Percentiles rank a stretch among this genome's conserved stretches.
Evolutionary conservation across 441 rosid genomes (phyloP).

Genomic region (Gossypium trilobum): DNA sequence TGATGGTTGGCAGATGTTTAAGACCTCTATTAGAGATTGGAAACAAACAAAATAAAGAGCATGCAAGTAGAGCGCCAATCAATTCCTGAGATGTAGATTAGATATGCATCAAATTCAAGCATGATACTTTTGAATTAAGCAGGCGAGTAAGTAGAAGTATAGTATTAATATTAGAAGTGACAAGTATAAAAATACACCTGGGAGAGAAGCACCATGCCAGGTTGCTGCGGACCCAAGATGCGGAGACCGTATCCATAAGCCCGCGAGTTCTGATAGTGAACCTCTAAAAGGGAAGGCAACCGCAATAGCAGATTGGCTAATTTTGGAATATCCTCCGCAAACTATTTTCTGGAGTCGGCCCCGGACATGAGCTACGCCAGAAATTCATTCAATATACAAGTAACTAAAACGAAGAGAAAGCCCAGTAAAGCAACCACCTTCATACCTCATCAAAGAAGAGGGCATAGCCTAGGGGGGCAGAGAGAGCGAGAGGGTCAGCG

Average conservation of each 20-base stretch:
- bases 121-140: background rate
- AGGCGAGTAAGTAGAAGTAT: background rate
- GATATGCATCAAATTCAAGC: conserved; percentile 4
- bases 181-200: conserved; percentile 41
- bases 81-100: conserved; percentile 50
- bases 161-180: background rate
- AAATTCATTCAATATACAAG: background rate
- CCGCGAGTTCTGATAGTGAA: conserved; percentile 50
- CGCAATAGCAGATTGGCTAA: conserved; percentile 52
- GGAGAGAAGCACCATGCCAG: conserved; percentile 65
- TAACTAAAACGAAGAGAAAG: background rate
- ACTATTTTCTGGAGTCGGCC: conserved; percentile 52
- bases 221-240: conserved; percentile 48
- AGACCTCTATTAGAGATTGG: conserved; percentile 49
- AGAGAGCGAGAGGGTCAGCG: too few species aligned
- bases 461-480: too few species aligned
- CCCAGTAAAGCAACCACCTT: too few species aligned
- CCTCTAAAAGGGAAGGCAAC: conserved; percentile 54
- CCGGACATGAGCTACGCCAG: conserved; percentile 42
- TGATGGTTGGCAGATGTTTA: conserved; percentile 62
- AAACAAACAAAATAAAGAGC: conserved; percentile 81
- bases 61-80: conserved; percentile 73
- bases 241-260: conserved; percentile 43
- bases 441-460: too few species aligned
- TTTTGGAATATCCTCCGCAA: conserved; percentile 51